Evolutionary conservation across 192 early-diverging fungal genomes (phyloP).

Genomic region (Dissophora globulifera): DNA sequence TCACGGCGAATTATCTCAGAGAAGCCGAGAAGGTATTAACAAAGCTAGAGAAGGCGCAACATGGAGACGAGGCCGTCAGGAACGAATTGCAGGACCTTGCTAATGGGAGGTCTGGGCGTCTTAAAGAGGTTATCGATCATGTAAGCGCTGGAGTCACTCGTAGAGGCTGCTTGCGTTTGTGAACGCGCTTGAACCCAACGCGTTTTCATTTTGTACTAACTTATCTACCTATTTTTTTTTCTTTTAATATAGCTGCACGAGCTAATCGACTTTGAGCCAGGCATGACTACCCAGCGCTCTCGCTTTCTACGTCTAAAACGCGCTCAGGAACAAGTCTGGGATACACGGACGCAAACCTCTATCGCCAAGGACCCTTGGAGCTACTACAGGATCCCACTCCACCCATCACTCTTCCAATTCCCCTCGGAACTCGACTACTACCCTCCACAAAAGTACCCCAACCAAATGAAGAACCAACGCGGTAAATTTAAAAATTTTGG

Average conservation of each 20-base stretch:
- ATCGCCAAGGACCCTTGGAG: slow-evolving; percentile 21
- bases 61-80: slow-evolving; percentile 26
- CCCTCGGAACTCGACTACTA: slow-evolving; percentile 41
- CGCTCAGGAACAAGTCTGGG: slow-evolving; percentile 47
- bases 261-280: slow-evolving; percentile 23
- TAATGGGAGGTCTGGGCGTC: slow-evolving; percentile 44
- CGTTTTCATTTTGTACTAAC: no score
- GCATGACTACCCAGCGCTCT: slow-evolving; percentile 18
- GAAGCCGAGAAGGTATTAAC: slow-evolving; percentile 37
- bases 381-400: slow-evolving; percentile 39
- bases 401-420: slow-evolving; percentile 37
- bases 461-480: slow-evolving; percentile 21
- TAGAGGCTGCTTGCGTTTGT: no score
- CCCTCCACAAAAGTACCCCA: slow-evolving; percentile 40
- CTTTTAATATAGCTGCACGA: slow-evolving; percentile 6
- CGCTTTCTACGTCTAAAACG: slow-evolving; percentile 34
- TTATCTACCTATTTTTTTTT: background rate
- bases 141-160: no score
- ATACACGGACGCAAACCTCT: slow-evolving; percentile 27
- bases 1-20: slow-evolving; percentile 22
- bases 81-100: slow-evolving; percentile 39
- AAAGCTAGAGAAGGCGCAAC: slow-evolving; percentile 23
- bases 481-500: slow-evolving; percentile 48
- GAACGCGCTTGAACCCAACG: no score
- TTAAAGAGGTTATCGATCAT: slow-evolving; percentile 49